A percentile compares a stretch with the other conserved stretches of the same genome.
Evolutionary conservation across 78 protist genomes (phyloP).

Genomic region (Dictyostelium firmibasis): DNA sequence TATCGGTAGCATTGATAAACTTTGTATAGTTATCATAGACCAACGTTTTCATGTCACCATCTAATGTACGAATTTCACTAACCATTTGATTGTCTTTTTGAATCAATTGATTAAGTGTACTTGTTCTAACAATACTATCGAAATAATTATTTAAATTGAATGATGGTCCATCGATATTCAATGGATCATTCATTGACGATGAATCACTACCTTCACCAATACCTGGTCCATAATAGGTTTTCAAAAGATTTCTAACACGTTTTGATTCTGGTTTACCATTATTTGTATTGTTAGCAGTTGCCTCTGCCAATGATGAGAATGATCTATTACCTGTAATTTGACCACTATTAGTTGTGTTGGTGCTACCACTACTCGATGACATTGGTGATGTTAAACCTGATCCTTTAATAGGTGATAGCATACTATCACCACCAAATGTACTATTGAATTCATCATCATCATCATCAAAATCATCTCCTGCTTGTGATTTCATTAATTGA

Average conservation of each 20-base stretch:
- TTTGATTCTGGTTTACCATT: neutral
- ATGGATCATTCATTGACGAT: slow-evolving; percentile 42
- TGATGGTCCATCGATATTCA: slow-evolving; percentile 62
- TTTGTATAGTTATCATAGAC: slow-evolving; percentile 97
- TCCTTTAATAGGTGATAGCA: neutral
- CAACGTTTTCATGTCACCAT: slow-evolving; percentile 92
- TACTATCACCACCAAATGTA: neutral
- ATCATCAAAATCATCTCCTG: neutral
- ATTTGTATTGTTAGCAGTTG: neutral
- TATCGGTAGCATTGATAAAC: slow-evolving; percentile 96
- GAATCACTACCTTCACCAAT: slow-evolving; percentile 39
- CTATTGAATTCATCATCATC: neutral
- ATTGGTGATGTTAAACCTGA: neutral
- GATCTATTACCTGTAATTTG: neutral
- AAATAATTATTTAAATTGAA: slow-evolving; percentile 49
- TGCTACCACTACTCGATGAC: neutral
- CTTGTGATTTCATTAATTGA: neutral
- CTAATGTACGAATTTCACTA: slow-evolving; percentile 82
- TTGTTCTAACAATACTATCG: slow-evolving; percentile 25
- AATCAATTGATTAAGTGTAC: slow-evolving; percentile 50
- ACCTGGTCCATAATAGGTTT: slow-evolving; percentile 47
- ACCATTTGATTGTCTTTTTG: slow-evolving; percentile 72
- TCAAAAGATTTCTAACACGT: slow-evolving; percentile 11
- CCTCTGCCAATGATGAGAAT: neutral
- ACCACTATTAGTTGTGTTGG: neutral